Evolutionary conservation across 148 eudicot genomes (phyloP), one percentile per base, ranked within the genome.

Genomic region (Rhododendron henanense): DNA sequence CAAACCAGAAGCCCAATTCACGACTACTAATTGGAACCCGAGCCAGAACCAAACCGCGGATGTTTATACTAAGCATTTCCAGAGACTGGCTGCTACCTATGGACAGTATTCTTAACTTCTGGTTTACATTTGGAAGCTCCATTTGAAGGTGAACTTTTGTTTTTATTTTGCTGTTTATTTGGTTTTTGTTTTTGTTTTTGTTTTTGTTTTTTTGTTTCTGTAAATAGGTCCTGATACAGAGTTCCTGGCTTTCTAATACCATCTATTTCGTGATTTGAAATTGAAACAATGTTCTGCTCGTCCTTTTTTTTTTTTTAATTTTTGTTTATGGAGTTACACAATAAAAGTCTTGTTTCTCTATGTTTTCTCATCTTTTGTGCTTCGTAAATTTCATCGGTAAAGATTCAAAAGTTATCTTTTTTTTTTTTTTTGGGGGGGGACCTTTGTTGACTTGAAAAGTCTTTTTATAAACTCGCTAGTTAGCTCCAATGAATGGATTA

Each of bases 51-150:
- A 87, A n/a, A 83, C 84, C 69, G 84, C 90, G 1, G 94, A 91
- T 21, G 53, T 89, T 77, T 92, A 93, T 81, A 89, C 69, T 83
- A 92, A 91, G 90, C 91, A 94, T 89, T 93, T 93, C 19, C 96
- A 92, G 75, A 91, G 92, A 85, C 88, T 96, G 76, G 87, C 97
- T 81, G 92, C 94, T 59, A 88, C 93, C 50, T 96, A 91, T 82
- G 98, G 98, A 10, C 96, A 96, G 74, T 93, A 92, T 90, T 91
- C 94, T 89, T 96, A 87, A 91, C 78, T 80, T 69, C 13, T 55
- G 41, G 8, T 28, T 78, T 83, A 28, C 83, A 85, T 71, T 31
- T 71, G 81, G 81, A 3, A 78, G 81, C 48, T 41, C 28, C 50
- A 76, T 37, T 45, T 21, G 31, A 45, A 45, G 50, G 50, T 78